These are phyloP conservation scores for Backusella morwellensis DNA, from an alignment of 192 early-diverging fungal genomes.

Conservation along the genomic window DNA sequence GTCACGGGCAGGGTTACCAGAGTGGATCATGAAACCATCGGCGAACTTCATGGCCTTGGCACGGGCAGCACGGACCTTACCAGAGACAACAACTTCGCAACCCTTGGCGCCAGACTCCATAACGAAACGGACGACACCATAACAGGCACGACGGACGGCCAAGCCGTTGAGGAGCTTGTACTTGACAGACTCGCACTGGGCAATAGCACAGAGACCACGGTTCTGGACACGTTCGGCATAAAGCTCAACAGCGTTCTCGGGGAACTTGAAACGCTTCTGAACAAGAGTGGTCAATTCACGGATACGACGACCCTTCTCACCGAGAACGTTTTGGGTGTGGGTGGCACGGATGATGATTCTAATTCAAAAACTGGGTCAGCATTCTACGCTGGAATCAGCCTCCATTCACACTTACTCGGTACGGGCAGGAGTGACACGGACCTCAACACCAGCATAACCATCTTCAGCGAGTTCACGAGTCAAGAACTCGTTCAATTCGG, in stretches of 20 bases:
- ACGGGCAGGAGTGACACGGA: slow-evolving; percentile 98
- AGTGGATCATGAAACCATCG: slow-evolving; percentile 99
- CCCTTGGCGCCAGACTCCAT: slow-evolving; percentile 99
- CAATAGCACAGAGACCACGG: slow-evolving; percentile 97
- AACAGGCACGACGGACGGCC: slow-evolving; percentile 96
- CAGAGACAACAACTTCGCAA: slow-evolving; percentile 98
- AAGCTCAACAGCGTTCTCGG: slow-evolving; percentile 97
- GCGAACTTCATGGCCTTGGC: slow-evolving; percentile 99
- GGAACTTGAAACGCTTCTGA: slow-evolving; percentile 99
- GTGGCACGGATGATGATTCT: slow-evolving; percentile 98
- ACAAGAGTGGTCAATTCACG: slow-evolving; percentile 96
- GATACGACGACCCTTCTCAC: slow-evolving; percentile 98
- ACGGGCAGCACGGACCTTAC: slow-evolving; percentile 99
- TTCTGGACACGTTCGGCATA: slow-evolving; percentile 97
- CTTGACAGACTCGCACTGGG: slow-evolving; percentile 98
- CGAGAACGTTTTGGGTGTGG: slow-evolving; percentile 96
- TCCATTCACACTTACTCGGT: slow-evolving; percentile 62
- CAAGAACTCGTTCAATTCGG: slow-evolving; percentile 99
- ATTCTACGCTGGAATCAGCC: too few relatives aligned
- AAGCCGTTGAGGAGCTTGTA: slow-evolving; percentile 97
- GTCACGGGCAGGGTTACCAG: slow-evolving; percentile 95
- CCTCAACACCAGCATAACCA: slow-evolving; percentile 99
- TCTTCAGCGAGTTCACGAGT: slow-evolving; percentile 95
- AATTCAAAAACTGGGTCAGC: not conserved
- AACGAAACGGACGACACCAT: slow-evolving; percentile 98